Percentiles rank a stretch among this genome's conserved stretches.
Evolutionary conservation across 148 eudicot genomes (phyloP).

Genomic region (Dysphania ambrosioides): DNA sequence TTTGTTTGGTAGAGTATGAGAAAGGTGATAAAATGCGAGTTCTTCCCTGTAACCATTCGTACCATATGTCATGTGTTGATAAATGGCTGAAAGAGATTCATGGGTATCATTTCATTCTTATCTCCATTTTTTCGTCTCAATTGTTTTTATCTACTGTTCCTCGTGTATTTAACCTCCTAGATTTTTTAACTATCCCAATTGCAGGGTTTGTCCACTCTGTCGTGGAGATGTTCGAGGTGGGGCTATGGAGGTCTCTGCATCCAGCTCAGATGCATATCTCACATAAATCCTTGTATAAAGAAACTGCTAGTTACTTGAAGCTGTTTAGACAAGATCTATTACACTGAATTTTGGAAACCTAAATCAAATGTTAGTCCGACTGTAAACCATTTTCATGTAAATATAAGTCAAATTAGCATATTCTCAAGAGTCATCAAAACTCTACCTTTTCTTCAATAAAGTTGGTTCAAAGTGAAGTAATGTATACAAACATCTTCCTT

Average conservation of each 20-base stretch:
- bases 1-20: conserved; percentile 73
- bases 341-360: background rate
- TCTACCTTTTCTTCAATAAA: conserved; percentile 18
- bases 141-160: background rate
- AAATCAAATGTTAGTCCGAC: conserved; percentile 9
- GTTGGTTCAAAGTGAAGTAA: no score
- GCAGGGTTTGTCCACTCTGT: conserved; percentile 84
- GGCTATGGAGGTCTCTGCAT: conserved; percentile 32
- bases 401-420: conserved; percentile 15
- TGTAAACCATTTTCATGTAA: conserved; percentile 19
- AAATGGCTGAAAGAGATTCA: conserved; percentile 92
- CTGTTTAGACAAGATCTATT: background rate
- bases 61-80: conserved; percentile 71
- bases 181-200: conserved; percentile 5
- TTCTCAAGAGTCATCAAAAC: no score
- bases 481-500: background rate
- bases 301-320: conserved; percentile 18
- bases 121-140: background rate
- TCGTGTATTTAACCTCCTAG: background rate
- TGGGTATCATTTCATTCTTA: conserved; percentile 46
- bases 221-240: conserved; percentile 64
- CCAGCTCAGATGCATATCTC: conserved; percentile 30
- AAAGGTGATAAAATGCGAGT: conserved; percentile 65
- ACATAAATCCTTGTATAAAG: conserved; percentile 25
- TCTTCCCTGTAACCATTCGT: conserved; percentile 79